Base-by-base conservation (phyloP, 192 early-diverging fungal species). In the Cladochytrium replicatum region DNA sequence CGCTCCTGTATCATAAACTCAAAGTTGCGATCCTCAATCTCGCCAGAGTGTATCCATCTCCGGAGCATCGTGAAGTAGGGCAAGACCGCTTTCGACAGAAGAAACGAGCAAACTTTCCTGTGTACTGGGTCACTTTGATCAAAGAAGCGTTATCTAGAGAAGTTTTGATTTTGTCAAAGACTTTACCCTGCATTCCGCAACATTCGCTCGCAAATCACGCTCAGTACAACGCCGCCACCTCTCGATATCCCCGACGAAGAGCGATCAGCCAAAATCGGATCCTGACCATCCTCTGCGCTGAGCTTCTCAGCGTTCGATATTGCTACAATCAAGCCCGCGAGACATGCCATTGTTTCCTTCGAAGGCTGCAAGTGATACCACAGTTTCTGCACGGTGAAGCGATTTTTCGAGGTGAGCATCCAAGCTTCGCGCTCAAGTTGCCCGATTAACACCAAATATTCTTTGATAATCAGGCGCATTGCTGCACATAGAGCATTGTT, bases 1-100 rank as follows among this genome's bases (percentile, higher is more conserved):
- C 76, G 78, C 52, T 86, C 84, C 28, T 80, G 68, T 26, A 99
- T 75, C 85, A 99, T 90, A 58, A 97, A 99, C 57, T 99, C 96
- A 50, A 85, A 77, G 39, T 81, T 69, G 13, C 84, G 78, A 57
- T 95, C 91, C n/a, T 78, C 67, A 21, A 99, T 81, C 59, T 89
- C 83, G 23, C 96, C 96, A 11, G 68, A 72, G 52, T 82, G 77
- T 46, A 97, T 87, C 96, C 96, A 99, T 38, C 72, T 72, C 25
- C 81, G 63, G 21, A 99, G 69, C 61, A 92, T 94, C 13, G 61
- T 48, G 38, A 86, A 68, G 53, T 89, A 99, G 1, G 95, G 93
- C 31, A 81, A 75, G 1, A 83, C 72, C 4, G 92, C 73, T 50
- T 78, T 68, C 47, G 77, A 69, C 19, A 99, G 75, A 26, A 97